These are phyloP conservation scores for Suillus spraguei DNA, from an alignment of 768 basidiomycete genomes.

Conservation along the genomic window DNA sequence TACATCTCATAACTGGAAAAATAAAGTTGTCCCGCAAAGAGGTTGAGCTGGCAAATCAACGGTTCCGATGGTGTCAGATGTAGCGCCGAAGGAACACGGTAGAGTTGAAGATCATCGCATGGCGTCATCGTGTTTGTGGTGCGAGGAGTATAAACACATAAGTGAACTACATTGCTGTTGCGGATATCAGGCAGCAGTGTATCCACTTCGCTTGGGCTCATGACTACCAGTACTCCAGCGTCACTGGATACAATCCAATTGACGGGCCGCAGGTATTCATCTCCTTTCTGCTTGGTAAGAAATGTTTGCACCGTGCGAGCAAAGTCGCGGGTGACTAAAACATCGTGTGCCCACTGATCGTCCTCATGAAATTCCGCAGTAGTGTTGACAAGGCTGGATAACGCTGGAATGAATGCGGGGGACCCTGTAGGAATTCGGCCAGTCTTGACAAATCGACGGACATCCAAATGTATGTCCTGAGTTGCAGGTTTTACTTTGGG, in stretches of 20 bases:
- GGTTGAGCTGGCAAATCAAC: slow-evolving; percentile 5
- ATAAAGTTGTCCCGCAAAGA: slow-evolving; percentile 6
- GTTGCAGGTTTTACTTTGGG: slow-evolving; percentile 22
- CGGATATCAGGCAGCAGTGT: slow-evolving; percentile 39
- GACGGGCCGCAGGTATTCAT: slow-evolving; percentile 31
- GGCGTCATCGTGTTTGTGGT: slow-evolving; percentile 35
- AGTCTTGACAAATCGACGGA: slow-evolving; percentile 28
- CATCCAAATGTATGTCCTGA: slow-evolving; percentile 27
- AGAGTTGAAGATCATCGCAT: slow-evolving; percentile 36
- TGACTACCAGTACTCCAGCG: slow-evolving; percentile 29
- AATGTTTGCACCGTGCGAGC: slow-evolving; percentile 14
- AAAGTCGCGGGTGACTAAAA: slow-evolving; percentile 24
- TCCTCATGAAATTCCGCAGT: slow-evolving; percentile 21
- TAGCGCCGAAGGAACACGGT: slow-evolving; percentile 1
- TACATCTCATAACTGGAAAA: neutral
- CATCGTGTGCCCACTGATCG: slow-evolving; percentile 21
- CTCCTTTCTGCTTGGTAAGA: neutral
- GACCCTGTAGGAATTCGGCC: slow-evolving; percentile 30
- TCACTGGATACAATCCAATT: slow-evolving; percentile 28
- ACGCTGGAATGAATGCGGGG: slow-evolving; percentile 23
- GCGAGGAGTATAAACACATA: slow-evolving; percentile 47
- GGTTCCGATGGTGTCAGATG: neutral
- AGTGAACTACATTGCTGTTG: slow-evolving; percentile 32
- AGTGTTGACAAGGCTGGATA: slow-evolving; percentile 15
- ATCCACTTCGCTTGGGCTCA: slow-evolving; percentile 47